phyloP scores from a whole-genome alignment of 768 basidiomycete genomes.

The Amanita pallidorosea region DNA sequence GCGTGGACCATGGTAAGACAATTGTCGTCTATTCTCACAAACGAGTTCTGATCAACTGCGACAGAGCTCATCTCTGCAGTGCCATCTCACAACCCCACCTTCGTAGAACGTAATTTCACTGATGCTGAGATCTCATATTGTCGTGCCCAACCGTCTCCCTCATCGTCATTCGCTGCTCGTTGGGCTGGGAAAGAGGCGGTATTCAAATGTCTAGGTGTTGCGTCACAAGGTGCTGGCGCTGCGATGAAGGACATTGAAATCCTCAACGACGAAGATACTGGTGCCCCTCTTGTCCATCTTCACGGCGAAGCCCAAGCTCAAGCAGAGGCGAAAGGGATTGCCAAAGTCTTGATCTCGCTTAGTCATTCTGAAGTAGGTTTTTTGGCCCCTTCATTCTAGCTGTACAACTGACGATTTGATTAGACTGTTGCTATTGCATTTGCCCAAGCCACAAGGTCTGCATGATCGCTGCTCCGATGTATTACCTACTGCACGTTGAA shows the following conservation, averaged over 20 bases:
- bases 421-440: conserved; percentile 83
- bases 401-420: conserved; percentile 11
- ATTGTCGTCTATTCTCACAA: neutral
- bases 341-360: conserved; percentile 69
- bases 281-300: conserved; percentile 67
- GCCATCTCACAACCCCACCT: conserved; percentile 80
- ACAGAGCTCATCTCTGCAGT: conserved; percentile 87
- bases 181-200: conserved; percentile 98
- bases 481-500: neutral
- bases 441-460: conserved; percentile 55
- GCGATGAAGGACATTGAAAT: conserved; percentile 98
- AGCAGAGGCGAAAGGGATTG: conserved; percentile 65
- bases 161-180: conserved; percentile 89
- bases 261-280: conserved; percentile 55
- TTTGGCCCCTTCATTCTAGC: neutral
- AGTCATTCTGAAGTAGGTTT: conserved; percentile 83
- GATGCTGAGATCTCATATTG: conserved; percentile 83
- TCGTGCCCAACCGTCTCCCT: conserved; percentile 70
- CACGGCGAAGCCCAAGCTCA: conserved; percentile 72
- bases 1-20: conserved; percentile 74
- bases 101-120: conserved; percentile 90
- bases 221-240: conserved; percentile 87
- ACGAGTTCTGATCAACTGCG: conserved; percentile 2
- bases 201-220: conserved; percentile 89
- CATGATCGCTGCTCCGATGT: conserved; percentile 8